Evolutionary conservation across 208 protist genomes (phyloP).

Genomic region (Acanthamoeba polyphaga): DNA sequence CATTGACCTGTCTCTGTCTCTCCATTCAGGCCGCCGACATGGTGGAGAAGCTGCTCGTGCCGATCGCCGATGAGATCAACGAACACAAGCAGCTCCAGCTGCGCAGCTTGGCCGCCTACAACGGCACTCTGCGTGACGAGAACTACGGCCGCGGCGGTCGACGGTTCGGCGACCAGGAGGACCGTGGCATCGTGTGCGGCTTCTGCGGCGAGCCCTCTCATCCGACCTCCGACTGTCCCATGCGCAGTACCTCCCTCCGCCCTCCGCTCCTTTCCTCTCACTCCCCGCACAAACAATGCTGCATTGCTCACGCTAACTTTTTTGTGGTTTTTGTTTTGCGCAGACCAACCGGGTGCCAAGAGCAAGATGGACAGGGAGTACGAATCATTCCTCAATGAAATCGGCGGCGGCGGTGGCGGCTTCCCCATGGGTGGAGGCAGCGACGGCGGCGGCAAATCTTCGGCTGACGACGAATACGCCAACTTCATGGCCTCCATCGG

Average conservation of each 20-base stretch:
- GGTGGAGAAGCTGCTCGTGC: constrained; percentile 87
- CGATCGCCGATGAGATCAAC: constrained; percentile 89
- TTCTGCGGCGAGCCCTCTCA: constrained; percentile 65
- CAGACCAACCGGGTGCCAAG: constrained; percentile 62
- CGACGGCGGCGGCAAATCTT: not conserved
- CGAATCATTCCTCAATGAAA: constrained; percentile 64
- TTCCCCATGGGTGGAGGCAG: not conserved
- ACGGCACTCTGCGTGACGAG: constrained; percentile 92
- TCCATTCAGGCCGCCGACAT: constrained; percentile 72
- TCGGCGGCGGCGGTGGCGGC: constrained; percentile 2
- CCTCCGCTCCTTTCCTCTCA: not conserved
- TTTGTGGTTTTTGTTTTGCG: not conserved
- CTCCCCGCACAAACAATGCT: not conserved
- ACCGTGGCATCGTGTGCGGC: constrained; percentile 43
- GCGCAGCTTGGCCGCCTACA: constrained; percentile 89
- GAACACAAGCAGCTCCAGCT: constrained; percentile 91
- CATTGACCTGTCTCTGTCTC: not conserved
- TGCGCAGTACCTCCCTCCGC: constrained; percentile 13
- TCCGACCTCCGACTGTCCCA: constrained; percentile 60
- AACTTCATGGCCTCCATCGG: constrained; percentile 65
- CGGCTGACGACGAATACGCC: constrained; percentile 23
- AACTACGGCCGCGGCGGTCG: constrained; percentile 73
- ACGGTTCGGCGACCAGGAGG: constrained; percentile 7
- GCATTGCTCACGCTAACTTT: not conserved
- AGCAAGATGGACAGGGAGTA: constrained; percentile 64